Evolutionary conservation across 352 stramenopile genomes (phyloP), one percentile per base, ranked within the genome.

Genomic region (Globisporangium takayamanum): DNA sequence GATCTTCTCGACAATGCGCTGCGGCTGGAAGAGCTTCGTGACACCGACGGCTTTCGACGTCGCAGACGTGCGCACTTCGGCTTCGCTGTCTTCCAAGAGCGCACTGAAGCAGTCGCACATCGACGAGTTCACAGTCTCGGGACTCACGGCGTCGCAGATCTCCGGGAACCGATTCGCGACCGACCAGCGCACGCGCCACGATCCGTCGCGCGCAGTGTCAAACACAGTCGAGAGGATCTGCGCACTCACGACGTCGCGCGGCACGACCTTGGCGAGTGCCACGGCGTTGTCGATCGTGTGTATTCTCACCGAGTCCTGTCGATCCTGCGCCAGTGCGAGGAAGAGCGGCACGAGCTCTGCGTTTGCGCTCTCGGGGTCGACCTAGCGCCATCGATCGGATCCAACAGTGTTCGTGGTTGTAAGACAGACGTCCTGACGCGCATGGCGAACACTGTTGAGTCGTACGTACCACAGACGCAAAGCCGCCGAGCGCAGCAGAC

Each of bases 121-220:
- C 25, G 73, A 88, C 45, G 75, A 70, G 57, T 86, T 90, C 28
- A 87, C 78, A 1, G 68, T 69, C 33, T 95, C 81, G 1, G 78
- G 54, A 50, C 78, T 82, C 53, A 98, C 88, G 3, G 89, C 93
- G 47, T 88, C 73, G 46, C 94, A 97, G 11, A 99, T 89, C 53
- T 97, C 80, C 1, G 92, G 80, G 60, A 99, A 98, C 51, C 98
- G 97, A 50, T 97, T 97, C 10, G 96, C 97, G 37, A 98, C 94
- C 12, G 94, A 99, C 95, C 96, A 99, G 41, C 97, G 85, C 37
- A 99, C 97, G 56, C 97, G 89, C 97, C 97, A 99, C 30, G 96
- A 98, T n/a, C 90, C 92, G 74, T 99, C 97, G 42, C 89, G 80
- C 22, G 96, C 97, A 0, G 86, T 96, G 36, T 94, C 84, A 28